Percentiles rank a stretch among this genome's conserved stretches.
These are phyloP conservation scores for Fusarium continuum DNA, from an alignment of 2,329 filamentous ascomycete genomes.

Conservation along the genomic window DNA sequence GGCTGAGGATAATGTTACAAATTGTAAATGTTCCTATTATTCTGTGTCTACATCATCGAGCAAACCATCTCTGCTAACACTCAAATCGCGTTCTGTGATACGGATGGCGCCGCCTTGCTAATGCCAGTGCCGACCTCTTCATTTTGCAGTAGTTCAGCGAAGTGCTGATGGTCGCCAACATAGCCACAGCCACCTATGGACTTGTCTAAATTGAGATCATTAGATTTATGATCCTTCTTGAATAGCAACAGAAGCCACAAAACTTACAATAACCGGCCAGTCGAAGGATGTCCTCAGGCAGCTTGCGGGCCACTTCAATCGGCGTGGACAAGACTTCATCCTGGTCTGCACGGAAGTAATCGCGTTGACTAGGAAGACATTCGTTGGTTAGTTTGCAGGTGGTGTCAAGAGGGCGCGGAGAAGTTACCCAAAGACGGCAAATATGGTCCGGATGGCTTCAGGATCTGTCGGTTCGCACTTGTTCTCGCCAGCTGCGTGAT, in stretches of 20 bases:
- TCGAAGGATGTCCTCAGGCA: not conserved
- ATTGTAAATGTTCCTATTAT: not conserved
- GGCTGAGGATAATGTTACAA: not conserved
- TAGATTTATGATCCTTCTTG: not conserved
- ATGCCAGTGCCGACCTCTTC: not conserved
- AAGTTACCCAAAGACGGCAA: not conserved
- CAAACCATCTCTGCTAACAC: too few species aligned
- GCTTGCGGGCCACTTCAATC: not conserved
- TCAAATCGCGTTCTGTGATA: not conserved
- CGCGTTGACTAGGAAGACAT: not conserved
- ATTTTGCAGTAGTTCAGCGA: not conserved
- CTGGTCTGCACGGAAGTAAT: not conserved
- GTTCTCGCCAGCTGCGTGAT: not conserved
- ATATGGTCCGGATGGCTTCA: not conserved
- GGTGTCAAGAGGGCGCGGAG: not conserved
- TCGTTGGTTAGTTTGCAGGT: not conserved
- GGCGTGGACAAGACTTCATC: not conserved
- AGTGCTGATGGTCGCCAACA: not conserved
- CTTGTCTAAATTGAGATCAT: not conserved
- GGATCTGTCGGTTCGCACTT: not conserved
- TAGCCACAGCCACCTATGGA: not conserved
- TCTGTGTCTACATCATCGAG: not conserved
- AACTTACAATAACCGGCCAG: not conserved
- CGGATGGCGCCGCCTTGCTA: not conserved
- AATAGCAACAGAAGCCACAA: not conserved